Percentiles rank a stretch among this genome's conserved stretches.
phyloP scores from a whole-genome alignment of 2,329 filamentous ascomycete species.

The Colletotrichum lindemuthianum region DNA sequence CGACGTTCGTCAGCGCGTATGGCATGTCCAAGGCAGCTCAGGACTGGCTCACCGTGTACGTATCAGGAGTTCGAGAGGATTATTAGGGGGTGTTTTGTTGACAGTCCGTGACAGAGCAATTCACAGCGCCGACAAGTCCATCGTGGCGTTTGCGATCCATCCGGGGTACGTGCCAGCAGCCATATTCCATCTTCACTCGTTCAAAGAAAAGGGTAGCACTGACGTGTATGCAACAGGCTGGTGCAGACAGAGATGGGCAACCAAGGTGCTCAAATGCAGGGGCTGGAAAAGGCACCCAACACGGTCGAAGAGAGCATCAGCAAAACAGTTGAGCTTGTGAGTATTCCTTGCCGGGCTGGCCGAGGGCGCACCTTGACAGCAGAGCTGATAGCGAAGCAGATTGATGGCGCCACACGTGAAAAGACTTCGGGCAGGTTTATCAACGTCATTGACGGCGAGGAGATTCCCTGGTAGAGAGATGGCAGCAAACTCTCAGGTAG shows the following conservation, averaged over 20 bases:
- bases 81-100: neutral
- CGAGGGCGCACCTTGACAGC: too few relatives aligned
- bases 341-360: neutral
- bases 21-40: constrained; percentile 44
- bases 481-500: too few relatives aligned
- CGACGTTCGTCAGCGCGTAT: constrained; percentile 40
- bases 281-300: constrained; percentile 46
- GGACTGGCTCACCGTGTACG: constrained; percentile 42
- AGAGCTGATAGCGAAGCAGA: neutral
- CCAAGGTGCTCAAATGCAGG: constrained; percentile 43
- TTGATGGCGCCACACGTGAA: constrained; percentile 49
- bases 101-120: neutral
- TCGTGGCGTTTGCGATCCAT: constrained; percentile 34
- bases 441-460: constrained; percentile 33
- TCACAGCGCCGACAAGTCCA: constrained; percentile 5
- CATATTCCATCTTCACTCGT: neutral
- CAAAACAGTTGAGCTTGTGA: constrained; percentile 41
- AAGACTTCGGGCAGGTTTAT: constrained; percentile 40
- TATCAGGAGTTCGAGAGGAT: neutral
- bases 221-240: constrained; percentile 39
- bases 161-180: constrained; percentile 38
- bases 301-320: constrained; percentile 47
- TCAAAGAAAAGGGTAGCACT: neutral
- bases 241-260: constrained; percentile 56
- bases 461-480: constrained; percentile 34